Evolutionary conservation across 2,329 filamentous ascomycete species (phyloP).

Genomic region (Ceratocystis smalleyi): DNA sequence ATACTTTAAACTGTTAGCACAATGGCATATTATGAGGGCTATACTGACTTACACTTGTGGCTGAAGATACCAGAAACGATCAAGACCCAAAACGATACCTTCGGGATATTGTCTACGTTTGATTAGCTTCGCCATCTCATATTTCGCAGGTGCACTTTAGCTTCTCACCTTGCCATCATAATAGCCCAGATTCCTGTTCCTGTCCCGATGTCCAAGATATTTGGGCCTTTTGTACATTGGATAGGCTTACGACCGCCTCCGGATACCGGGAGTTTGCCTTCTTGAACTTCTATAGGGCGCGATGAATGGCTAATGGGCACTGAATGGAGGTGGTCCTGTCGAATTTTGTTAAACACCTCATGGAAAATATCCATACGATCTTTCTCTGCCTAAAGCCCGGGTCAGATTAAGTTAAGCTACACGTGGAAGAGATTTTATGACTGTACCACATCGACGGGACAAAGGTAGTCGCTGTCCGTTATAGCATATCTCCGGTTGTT

Average conservation of each 20-base stretch:
- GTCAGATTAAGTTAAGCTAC: not conserved
- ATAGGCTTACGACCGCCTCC: slow-evolving; percentile 5
- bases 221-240: slow-evolving; percentile 18
- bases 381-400: slow-evolving; percentile 43
- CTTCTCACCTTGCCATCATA: slow-evolving; percentile 59
- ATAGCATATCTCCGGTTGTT: slow-evolving; percentile 57
- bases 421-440: slow-evolving; percentile 17
- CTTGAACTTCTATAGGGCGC: not conserved
- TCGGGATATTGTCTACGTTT: slow-evolving; percentile 14
- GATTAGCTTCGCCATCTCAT: not conserved
- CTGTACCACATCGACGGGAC: slow-evolving; percentile 59
- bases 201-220: slow-evolving; percentile 56
- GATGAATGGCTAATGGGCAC: slow-evolving; percentile 11
- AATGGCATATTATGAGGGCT: not conserved
- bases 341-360: slow-evolving; percentile 42
- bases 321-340: slow-evolving; percentile 10
- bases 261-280: not conserved
- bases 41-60: slow-evolving; percentile 24
- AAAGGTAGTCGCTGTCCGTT: slow-evolving; percentile 55
- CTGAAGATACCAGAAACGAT: slow-evolving; percentile 28
- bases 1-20: slow-evolving; percentile 35
- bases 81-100: slow-evolving; percentile 26
- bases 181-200: slow-evolving; percentile 88
- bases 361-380: slow-evolving; percentile 72
- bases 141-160: not conserved